Conservation (phyloP, 257 asterid species). For the Salvia splendens region DNA sequence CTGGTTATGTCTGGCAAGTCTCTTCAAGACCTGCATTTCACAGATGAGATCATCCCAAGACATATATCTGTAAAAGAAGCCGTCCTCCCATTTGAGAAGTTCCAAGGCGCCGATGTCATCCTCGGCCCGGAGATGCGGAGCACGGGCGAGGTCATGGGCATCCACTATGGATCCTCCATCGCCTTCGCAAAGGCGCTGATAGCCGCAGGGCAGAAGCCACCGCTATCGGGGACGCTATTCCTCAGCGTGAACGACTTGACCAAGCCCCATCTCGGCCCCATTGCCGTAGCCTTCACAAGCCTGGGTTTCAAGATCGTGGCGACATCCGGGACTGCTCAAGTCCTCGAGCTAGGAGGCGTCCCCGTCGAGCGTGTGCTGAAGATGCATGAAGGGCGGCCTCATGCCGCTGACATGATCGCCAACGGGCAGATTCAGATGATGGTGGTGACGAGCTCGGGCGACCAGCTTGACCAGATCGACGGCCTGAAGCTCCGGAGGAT, state of each 20-base stretch:
- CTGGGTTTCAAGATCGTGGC: slow-evolving; percentile 77
- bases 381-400: slow-evolving; percentile 96
- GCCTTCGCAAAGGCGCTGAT: slow-evolving; percentile 94
- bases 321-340: slow-evolving; percentile 92
- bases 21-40: slow-evolving; percentile 67
- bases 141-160: slow-evolving; percentile 98
- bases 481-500: slow-evolving; percentile 87
- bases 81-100: slow-evolving; percentile 94
- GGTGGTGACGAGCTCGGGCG: slow-evolving; percentile 93
- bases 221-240: slow-evolving; percentile 78
- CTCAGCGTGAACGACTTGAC: slow-evolving; percentile 86
- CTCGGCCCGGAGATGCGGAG: slow-evolving; percentile 99
- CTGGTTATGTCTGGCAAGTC: slow-evolving; percentile 96
- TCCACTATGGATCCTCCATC: slow-evolving; percentile 57
- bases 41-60: slow-evolving; percentile 74
- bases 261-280: slow-evolving; percentile 61
- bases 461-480: slow-evolving; percentile 78
- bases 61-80: slow-evolving; percentile 95
- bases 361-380: slow-evolving; percentile 83
- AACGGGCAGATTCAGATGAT: slow-evolving; percentile 86
- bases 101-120: slow-evolving; percentile 90
- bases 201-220: slow-evolving; percentile 94
- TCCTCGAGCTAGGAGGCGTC: slow-evolving; percentile 66
- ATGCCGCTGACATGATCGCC: slow-evolving; percentile 86
- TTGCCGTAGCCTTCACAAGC: slow-evolving; percentile 63